A percentile compares a stretch with the other conserved stretches of the same genome.
phyloP scores from a whole-genome alignment of 2,329 filamentous ascomycete species.

The Xylaria sp. region DNA sequence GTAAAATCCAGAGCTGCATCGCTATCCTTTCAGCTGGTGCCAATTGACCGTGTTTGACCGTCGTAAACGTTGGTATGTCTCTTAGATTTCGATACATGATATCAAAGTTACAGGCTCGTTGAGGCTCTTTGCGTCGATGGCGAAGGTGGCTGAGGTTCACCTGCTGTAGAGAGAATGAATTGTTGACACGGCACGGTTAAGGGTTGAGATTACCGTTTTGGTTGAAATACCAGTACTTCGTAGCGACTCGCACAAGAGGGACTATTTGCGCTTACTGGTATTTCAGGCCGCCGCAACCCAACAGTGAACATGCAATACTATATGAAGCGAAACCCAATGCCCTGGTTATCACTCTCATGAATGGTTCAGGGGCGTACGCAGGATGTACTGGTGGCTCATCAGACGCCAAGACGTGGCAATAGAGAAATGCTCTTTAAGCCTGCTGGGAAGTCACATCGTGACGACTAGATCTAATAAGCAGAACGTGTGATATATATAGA shows the following conservation, averaged over 20 bases:
- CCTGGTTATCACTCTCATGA: neutral
- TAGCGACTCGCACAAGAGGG: too few species aligned
- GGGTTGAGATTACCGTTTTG: too few species aligned
- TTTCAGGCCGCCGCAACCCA: neutral
- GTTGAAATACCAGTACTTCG: too few species aligned
- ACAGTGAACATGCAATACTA: neutral
- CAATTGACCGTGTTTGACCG: too few species aligned
- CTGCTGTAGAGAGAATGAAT: too few species aligned
- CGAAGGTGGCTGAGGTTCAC: too few species aligned
- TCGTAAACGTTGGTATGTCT: too few species aligned
- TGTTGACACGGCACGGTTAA: too few species aligned
- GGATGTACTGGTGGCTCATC: conserved; percentile 16
- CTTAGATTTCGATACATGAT: too few species aligned
- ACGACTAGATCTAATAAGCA: neutral
- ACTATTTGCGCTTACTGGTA: neutral
- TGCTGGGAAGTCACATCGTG: neutral
- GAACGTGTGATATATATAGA: neutral
- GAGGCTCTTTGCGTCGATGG: too few species aligned
- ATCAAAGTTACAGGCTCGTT: too few species aligned
- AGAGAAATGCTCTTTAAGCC: neutral
- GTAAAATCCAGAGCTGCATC: neutral
- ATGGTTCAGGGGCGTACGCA: neutral
- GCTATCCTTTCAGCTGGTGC: neutral
- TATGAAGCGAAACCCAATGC: neutral
- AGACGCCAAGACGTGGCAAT: conserved; percentile 26